These are phyloP conservation scores for Shiraia bambusicola DNA, from an alignment of 2,329 filamentous ascomycete genomes.

Conservation along the genomic window DNA sequence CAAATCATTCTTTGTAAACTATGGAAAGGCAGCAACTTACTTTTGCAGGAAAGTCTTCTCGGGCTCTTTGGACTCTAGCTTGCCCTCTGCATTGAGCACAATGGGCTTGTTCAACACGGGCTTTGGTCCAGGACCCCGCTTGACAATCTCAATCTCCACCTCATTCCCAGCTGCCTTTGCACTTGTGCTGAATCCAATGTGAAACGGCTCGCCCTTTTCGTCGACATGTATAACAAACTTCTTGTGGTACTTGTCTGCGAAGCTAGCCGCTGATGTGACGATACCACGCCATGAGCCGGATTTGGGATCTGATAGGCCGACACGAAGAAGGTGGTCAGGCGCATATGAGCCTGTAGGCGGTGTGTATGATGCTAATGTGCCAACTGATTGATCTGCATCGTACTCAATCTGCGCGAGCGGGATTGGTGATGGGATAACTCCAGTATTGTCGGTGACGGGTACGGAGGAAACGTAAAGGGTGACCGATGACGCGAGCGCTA, in stretches of 20 bases:
- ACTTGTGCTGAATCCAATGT: constrained; percentile 48
- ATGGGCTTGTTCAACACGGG: constrained; percentile 56
- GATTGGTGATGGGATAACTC: constrained; percentile 39
- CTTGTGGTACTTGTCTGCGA: constrained; percentile 46
- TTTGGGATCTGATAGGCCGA: constrained; percentile 47
- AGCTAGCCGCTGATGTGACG: constrained; percentile 48
- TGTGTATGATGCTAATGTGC: constrained; percentile 40
- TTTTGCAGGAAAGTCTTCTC: constrained; percentile 56
- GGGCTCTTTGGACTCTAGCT: constrained; percentile 49
- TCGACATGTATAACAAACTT: constrained; percentile 49
- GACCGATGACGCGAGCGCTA: constrained; percentile 43
- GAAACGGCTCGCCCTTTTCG: constrained; percentile 47
- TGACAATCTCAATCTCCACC: constrained; percentile 47
- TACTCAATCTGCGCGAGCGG: constrained; percentile 49
- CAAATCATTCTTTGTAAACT: not conserved
- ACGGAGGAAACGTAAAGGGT: constrained; percentile 68
- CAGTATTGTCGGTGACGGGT: constrained; percentile 75
- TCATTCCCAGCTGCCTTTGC: constrained; percentile 37
- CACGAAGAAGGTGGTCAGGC: constrained; percentile 44
- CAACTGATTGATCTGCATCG: constrained; percentile 39
- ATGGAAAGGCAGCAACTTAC: constrained; percentile 45
- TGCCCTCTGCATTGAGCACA: constrained; percentile 58
- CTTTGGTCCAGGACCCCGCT: constrained; percentile 43
- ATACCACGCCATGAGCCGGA: constrained; percentile 48
- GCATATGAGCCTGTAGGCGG: constrained; percentile 39